phyloP scores from a whole-genome alignment of 306 rosid genomes.

The Mucuna pruriens region DNA sequence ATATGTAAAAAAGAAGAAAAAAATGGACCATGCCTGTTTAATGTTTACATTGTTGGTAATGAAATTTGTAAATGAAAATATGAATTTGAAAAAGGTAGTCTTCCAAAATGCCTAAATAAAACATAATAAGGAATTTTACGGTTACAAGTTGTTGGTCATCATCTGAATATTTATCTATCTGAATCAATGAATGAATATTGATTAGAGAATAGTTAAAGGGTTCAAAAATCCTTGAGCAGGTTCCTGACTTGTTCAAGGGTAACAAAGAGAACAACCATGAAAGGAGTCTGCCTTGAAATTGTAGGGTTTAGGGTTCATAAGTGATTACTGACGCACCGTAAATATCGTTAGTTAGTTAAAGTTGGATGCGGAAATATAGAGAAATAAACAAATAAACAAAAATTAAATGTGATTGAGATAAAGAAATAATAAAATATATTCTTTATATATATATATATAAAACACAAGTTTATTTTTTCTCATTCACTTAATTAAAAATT shows the following conservation, averaged over 20 bases:
- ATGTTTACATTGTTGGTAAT: not conserved
- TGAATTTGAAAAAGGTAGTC: not conserved
- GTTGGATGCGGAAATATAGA: too few species aligned
- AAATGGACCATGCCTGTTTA: not conserved
- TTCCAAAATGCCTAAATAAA: not conserved
- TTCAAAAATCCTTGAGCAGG: conserved; percentile 52
- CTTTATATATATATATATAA: too few species aligned
- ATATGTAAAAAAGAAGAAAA: too few species aligned
- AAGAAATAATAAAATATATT: too few species aligned
- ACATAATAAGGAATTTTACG: not conserved
- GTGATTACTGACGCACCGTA: too few species aligned
- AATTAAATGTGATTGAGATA: too few species aligned
- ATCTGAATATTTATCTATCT: not conserved
- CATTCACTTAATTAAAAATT: too few species aligned
- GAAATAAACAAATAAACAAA: too few species aligned
- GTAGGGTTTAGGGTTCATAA: too few species aligned
- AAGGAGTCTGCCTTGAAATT: conserved; percentile 86
- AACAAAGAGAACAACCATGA: conserved; percentile 83
- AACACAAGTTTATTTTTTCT: too few species aligned
- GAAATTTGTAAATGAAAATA: not conserved
- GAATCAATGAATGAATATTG: not conserved
- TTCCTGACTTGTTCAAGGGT: conserved; percentile 86
- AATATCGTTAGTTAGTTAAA: too few species aligned
- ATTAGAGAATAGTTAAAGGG: not conserved
- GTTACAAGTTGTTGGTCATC: conserved; percentile 12